These are phyloP conservation scores for Vanderwaltozyma yarrowii DNA, from an alignment of 805 yeast genomes.

Conservation along the genomic window DNA sequence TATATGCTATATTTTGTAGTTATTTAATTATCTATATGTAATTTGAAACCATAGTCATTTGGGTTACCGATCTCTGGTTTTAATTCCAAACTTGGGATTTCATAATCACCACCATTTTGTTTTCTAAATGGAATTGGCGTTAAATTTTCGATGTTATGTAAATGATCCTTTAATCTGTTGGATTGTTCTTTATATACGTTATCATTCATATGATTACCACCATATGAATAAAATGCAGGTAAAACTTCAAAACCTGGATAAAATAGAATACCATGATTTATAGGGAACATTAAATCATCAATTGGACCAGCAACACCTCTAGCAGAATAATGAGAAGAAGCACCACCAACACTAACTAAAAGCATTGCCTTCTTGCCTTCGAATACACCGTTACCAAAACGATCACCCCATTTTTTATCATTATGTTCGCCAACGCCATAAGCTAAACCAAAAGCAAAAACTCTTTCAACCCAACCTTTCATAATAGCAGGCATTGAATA, in stretches of 20 bases:
- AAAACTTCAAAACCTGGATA: constrained; percentile 18
- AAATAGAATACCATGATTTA: constrained; percentile 18
- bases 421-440: constrained; percentile 14
- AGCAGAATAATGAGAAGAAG: constrained; percentile 5
- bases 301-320: constrained; percentile 18
- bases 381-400: constrained; percentile 15
- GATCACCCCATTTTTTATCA: constrained; percentile 7
- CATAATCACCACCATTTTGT: constrained; percentile 12
- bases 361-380: constrained; percentile 14
- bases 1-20: neutral
- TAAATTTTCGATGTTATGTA: constrained; percentile 5
- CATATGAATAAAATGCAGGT: constrained; percentile 13
- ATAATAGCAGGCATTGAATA: constrained; percentile 25
- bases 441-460: constrained; percentile 14
- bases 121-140: constrained; percentile 12
- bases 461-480: constrained; percentile 26
- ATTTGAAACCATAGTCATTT: constrained; percentile 6
- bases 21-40: neutral
- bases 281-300: constrained; percentile 18
- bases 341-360: constrained; percentile 12
- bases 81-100: constrained; percentile 4
- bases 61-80: constrained; percentile 11
- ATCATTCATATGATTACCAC: constrained; percentile 2
- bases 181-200: constrained; percentile 1
- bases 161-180: constrained; percentile 4